These are phyloP conservation scores for Pleurotus sapidus DNA, from an alignment of 768 basidiomycete genomes.

Conservation along the genomic window DNA sequence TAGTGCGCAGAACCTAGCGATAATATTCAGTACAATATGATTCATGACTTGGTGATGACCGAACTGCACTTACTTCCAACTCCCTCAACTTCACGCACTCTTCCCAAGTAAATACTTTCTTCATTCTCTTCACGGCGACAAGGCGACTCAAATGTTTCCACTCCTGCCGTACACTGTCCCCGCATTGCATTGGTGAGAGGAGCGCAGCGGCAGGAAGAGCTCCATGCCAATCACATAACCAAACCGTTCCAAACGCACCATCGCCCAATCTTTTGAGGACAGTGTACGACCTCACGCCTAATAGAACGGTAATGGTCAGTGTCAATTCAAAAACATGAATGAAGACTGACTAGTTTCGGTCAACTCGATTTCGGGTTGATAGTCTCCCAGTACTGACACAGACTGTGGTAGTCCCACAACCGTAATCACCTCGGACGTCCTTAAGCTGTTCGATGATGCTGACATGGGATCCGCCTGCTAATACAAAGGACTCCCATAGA, in stretches of 20 bases:
- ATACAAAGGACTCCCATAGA: too few relatives aligned
- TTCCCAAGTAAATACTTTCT: slow-evolving; percentile 97
- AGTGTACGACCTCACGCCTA: slow-evolving; percentile 69
- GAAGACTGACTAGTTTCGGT: neutral
- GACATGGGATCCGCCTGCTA: too few relatives aligned
- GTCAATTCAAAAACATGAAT: too few relatives aligned
- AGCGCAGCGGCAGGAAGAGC: slow-evolving; percentile 88
- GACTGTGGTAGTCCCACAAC: too few relatives aligned
- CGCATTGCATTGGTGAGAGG: slow-evolving; percentile 93
- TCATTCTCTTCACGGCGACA: slow-evolving; percentile 98
- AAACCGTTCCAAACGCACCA: slow-evolving; percentile 97
- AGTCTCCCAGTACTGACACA: neutral
- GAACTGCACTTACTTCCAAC: slow-evolving; percentile 45
- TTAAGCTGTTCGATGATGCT: too few relatives aligned
- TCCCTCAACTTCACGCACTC: slow-evolving; percentile 95
- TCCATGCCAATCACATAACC: slow-evolving; percentile 99
- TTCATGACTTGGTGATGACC: too few relatives aligned
- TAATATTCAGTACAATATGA: slow-evolving; percentile 12
- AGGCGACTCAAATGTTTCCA: slow-evolving; percentile 86
- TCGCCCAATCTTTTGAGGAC: slow-evolving; percentile 96
- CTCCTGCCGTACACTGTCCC: slow-evolving; percentile 86
- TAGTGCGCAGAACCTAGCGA: slow-evolving; percentile 61
- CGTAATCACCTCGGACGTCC: too few relatives aligned
- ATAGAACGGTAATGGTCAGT: slow-evolving; percentile 41
- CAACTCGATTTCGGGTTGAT: neutral